A percentile compares a stretch with the other conserved stretches of the same genome.
phyloP scores from a whole-genome alignment of 495 filamentous ascomycete genomes.

The Hypomontagnella monticulosa region DNA sequence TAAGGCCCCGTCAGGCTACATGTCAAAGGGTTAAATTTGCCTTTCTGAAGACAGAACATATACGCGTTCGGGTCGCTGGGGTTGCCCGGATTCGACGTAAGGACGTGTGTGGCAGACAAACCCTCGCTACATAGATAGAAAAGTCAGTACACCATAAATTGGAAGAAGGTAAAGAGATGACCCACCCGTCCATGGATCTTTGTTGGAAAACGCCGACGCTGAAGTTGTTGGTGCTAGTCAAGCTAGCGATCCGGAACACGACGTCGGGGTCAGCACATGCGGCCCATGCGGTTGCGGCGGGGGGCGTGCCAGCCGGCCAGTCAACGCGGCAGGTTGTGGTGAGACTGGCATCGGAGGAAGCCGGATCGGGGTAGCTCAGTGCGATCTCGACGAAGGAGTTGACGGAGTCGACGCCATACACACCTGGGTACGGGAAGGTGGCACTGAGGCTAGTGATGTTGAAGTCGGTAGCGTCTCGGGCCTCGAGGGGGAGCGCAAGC shows the following conservation, averaged over 20 bases:
- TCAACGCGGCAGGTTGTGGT: slow-evolving; percentile 37
- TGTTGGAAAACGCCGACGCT: slow-evolving; percentile 37
- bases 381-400: slow-evolving; percentile 33
- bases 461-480: slow-evolving; percentile 33
- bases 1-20: slow-evolving; percentile 34
- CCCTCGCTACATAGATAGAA: slow-evolving; percentile 23
- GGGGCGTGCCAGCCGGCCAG: slow-evolving; percentile 32
- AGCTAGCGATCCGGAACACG: slow-evolving; percentile 39
- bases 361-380: slow-evolving; percentile 76
- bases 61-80: slow-evolving; percentile 38
- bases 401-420: slow-evolving; percentile 31
- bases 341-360: slow-evolving; percentile 61
- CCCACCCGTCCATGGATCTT: slow-evolving; percentile 33
- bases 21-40: slow-evolving; percentile 42
- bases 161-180: neutral
- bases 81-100: slow-evolving; percentile 27
- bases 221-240: slow-evolving; percentile 35
- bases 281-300: slow-evolving; percentile 37
- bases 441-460: slow-evolving; percentile 34
- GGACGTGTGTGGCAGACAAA: slow-evolving; percentile 29
- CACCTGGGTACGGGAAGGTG: slow-evolving; percentile 35
- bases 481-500: slow-evolving; percentile 28
- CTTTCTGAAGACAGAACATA: slow-evolving; percentile 42
- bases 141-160: slow-evolving; percentile 12
- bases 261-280: slow-evolving; percentile 19